A percentile compares a stretch with the other conserved stretches of the same genome.
These are phyloP conservation scores for Solanum hybrid DNA, from an alignment of 305 asterid species.

Conservation along the genomic window DNA sequence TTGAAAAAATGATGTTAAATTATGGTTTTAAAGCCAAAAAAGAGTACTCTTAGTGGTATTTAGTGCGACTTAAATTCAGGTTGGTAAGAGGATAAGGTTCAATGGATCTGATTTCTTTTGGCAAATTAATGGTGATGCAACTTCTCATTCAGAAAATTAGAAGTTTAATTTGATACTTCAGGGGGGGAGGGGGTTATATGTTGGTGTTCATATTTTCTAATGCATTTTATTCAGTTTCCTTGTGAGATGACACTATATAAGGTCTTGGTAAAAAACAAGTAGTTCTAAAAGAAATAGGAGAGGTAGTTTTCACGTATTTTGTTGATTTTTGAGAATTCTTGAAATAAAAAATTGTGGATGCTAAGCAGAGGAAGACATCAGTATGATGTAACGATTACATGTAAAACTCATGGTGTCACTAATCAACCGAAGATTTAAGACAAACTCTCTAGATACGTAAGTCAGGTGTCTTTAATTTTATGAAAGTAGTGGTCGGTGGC, in stretches of 20 bases:
- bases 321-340: background rate
- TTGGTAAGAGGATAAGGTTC: background rate
- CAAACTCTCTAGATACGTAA: background rate
- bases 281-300: background rate
- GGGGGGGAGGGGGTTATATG: background rate
- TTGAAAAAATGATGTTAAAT: background rate
- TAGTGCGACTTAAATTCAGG: background rate
- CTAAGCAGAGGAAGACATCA: background rate
- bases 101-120: background rate
- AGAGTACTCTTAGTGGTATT: background rate
- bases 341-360: background rate
- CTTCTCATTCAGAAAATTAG: background rate
- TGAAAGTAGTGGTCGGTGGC: background rate
- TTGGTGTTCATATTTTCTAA: background rate
- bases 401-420: background rate
- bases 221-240: background rate
- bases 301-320: background rate
- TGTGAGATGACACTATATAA: too few relatives aligned
- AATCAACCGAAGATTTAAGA: background rate
- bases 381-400: background rate
- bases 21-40: background rate
- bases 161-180: background rate
- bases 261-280: too few relatives aligned
- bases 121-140: background rate
- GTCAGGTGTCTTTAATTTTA: background rate